Evolutionary conservation across 495 filamentous ascomycete genomes (phyloP), one percentile per base, ranked within the genome.

Genomic region (Penicillium samsonianum): DNA sequence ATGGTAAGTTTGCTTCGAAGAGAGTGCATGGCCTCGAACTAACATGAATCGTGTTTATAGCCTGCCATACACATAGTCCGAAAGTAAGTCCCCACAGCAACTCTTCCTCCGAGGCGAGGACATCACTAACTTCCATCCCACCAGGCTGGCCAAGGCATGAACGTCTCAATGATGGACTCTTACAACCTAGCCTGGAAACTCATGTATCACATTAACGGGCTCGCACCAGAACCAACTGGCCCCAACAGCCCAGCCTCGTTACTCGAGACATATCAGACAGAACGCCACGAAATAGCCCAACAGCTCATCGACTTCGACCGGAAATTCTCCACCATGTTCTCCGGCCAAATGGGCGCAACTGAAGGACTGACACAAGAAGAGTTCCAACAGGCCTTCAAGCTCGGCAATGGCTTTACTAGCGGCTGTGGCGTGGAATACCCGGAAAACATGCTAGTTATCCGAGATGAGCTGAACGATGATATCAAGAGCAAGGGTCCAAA

Each of bases 141-240:
- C 4, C 10, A 92, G 75, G 89, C 89, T 23, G 90, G 89, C 5
- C 90, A 93, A 77, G 90, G 90, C 37, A 91, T 93, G 89, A 95
- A 95, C 65, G 86, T 90, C 10, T 88, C 87, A 1, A 90, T 94
- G 78, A 83, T 91, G 56, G 90, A 95, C 64, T 84, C 86, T 5
- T 84, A 84, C 63, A 93, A 94, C 64, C 75, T 95, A 3, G 88
- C 85, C 7, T 95, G 90, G 90, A 94, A 93, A 68, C 81, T 95
- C 26, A 82, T 84, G 45, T 80, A 84, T 28, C 84, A 88, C 26
- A 79, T 90, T 57, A 76, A 80, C 37, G 86, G 87, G 10, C 78
- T 86, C 30, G 80, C 82, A 2, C 64, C 69, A 1, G 49, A 31
- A 57, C 19, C 51, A 10, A 17, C 53, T 7, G 14, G 25, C 4